phyloP scores from a whole-genome alignment of 331 rosid species.

The Ulmus americana region DNA sequence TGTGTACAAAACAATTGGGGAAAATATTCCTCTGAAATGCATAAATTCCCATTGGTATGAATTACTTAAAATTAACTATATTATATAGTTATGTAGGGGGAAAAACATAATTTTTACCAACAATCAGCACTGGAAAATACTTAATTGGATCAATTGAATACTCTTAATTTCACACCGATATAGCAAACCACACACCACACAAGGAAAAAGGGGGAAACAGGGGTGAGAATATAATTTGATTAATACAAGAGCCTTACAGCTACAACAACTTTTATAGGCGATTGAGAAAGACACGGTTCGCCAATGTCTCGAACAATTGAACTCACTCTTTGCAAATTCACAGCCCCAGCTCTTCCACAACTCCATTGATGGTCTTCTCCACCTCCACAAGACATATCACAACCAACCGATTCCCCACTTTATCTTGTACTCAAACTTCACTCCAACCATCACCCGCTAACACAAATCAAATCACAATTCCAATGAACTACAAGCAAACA shows the following conservation, averaged over 20 bases:
- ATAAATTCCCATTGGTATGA: no score
- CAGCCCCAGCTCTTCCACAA: constrained; percentile 63
- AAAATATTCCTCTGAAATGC: no score
- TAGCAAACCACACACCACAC: not conserved
- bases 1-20: no score
- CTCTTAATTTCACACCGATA: no score
- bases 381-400: constrained; percentile 54
- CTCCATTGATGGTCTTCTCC: constrained; percentile 56
- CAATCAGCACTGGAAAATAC: no score
- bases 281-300: constrained; percentile 76
- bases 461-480: constrained; percentile 1
- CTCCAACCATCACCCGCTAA: constrained; percentile 23
- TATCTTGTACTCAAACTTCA: constrained; percentile 15
- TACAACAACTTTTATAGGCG: constrained; percentile 66
- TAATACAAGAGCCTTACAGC: constrained; percentile 44
- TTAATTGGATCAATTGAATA: no score
- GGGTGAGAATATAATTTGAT: not conserved
- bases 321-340: constrained; percentile 58
- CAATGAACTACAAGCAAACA: not conserved
- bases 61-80: no score
- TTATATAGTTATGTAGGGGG: no score
- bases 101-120: no score
- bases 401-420: constrained; percentile 19
- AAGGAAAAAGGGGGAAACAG: not conserved
- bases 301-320: constrained; percentile 68